phyloP scores from a whole-genome alignment of 306 rosid genomes.

The Vicia villosa region DNA sequence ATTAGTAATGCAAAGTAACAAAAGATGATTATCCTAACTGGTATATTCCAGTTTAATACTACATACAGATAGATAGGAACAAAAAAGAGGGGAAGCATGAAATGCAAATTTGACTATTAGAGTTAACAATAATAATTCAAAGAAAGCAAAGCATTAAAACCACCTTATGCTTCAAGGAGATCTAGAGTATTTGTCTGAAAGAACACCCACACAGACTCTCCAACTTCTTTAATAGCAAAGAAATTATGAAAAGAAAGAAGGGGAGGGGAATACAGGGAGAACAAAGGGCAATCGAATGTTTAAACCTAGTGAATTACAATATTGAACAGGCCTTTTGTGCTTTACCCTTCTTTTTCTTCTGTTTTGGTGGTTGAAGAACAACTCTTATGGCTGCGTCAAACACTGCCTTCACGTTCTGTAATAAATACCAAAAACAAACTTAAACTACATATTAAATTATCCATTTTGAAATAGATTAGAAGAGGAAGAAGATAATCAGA shows the following conservation, averaged over 20 bases:
- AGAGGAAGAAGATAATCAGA: background rate
- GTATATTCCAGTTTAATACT: conserved; percentile 59
- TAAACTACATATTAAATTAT: conserved; percentile 14
- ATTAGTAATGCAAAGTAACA: conserved; percentile 28
- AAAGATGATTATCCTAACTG: conserved; percentile 52
- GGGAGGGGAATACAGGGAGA: conserved; percentile 57
- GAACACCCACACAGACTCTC: conserved; percentile 54
- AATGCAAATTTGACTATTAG: conserved; percentile 61
- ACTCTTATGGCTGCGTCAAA: conserved; percentile 96
- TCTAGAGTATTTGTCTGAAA: conserved; percentile 53
- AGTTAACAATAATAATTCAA: conserved; percentile 70
- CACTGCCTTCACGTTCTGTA: conserved; percentile 94
- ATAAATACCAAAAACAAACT: conserved; percentile 28
- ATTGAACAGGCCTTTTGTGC: conserved; percentile 95
- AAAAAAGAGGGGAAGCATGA: conserved; percentile 55
- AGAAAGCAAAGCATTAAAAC: conserved; percentile 52
- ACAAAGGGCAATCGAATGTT: conserved; percentile 59
- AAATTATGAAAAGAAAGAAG: conserved; percentile 48
- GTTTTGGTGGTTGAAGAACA: conserved; percentile 99
- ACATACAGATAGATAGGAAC: background rate
- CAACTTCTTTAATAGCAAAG: conserved; percentile 63
- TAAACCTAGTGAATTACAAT: conserved; percentile 80
- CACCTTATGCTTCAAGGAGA: conserved; percentile 74
- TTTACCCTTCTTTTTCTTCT: conserved; percentile 94
- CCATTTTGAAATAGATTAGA: background rate